phyloP scores from a whole-genome alignment of 371 early-diverging fungal genomes.

The Apophysomyces variabilis region DNA sequence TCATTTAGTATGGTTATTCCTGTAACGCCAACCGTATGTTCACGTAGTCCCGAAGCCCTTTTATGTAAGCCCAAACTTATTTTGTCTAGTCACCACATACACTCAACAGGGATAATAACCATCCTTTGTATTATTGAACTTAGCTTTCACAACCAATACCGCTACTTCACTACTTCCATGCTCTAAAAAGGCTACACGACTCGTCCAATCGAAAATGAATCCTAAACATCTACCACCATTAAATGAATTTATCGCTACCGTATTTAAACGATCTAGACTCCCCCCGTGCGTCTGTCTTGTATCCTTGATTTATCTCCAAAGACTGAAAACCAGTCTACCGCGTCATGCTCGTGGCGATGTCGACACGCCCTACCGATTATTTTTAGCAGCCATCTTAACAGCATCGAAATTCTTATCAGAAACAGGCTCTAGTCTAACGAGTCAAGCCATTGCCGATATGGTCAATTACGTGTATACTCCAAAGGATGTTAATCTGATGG shows the following conservation, averaged over 20 bases:
- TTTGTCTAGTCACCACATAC: background rate
- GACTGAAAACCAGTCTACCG: constrained; percentile 68
- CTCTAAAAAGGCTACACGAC: constrained; percentile 22
- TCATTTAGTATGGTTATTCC: constrained; percentile 20
- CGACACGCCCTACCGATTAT: constrained; percentile 79
- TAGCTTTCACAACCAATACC: constrained; percentile 50
- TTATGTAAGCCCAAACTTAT: constrained; percentile 38
- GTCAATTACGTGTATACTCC: constrained; percentile 65
- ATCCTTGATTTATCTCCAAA: constrained; percentile 74
- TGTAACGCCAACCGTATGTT: constrained; percentile 39
- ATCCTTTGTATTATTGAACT: constrained; percentile 3
- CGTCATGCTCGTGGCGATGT: constrained; percentile 69
- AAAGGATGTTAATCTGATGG: constrained; percentile 63
- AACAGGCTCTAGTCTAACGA: constrained; percentile 60
- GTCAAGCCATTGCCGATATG: constrained; percentile 64
- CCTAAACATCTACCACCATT: constrained; percentile 38
- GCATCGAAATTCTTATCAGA: constrained; percentile 72
- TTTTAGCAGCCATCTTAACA: constrained; percentile 71
- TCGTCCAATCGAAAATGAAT: constrained; percentile 11
- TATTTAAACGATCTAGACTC: constrained; percentile 46
- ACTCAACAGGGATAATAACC: background rate
- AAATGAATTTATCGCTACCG: constrained; percentile 44
- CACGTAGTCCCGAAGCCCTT: constrained; percentile 52
- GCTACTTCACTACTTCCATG: constrained; percentile 53
- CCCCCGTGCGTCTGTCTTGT: constrained; percentile 60